phyloP scores from a whole-genome alignment of 2,329 filamentous ascomycete genomes.

The Rhynchosporium graminicola region DNA sequence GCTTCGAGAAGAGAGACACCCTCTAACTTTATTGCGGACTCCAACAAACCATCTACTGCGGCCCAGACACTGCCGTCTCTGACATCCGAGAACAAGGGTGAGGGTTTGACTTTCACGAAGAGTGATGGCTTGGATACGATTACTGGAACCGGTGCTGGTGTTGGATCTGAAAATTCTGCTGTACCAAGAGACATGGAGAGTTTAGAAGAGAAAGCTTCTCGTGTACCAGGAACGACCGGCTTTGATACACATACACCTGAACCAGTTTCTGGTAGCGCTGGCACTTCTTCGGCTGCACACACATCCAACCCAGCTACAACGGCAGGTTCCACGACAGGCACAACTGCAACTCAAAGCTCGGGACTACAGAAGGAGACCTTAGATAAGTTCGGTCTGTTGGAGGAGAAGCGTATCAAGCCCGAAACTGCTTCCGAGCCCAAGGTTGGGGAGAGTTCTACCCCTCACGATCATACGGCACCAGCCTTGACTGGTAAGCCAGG shows the following conservation, averaged over 20 bases:
- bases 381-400: neutral
- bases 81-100: neutral
- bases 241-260: neutral
- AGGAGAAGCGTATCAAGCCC: neutral
- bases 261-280: neutral
- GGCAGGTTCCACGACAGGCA: neutral
- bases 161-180: no score
- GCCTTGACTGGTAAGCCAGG: no score
- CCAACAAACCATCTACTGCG: neutral
- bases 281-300: neutral
- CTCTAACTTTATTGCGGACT: neutral
- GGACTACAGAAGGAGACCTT: conserved; percentile 1
- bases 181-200: neutral
- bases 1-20: neutral
- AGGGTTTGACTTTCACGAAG: conserved; percentile 2
- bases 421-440: conserved; percentile 23
- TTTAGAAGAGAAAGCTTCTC: conserved; percentile 6
- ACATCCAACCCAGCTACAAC: neutral
- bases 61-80: neutral
- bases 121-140: neutral
- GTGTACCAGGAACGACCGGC: neutral
- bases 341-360: neutral
- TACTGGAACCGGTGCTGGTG: neutral
- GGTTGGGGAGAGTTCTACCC: neutral
- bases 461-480: no score